These are phyloP conservation scores for Chamaecrista fasciculata DNA, from an alignment of 306 rosid genomes.

Conservation along the genomic window DNA sequence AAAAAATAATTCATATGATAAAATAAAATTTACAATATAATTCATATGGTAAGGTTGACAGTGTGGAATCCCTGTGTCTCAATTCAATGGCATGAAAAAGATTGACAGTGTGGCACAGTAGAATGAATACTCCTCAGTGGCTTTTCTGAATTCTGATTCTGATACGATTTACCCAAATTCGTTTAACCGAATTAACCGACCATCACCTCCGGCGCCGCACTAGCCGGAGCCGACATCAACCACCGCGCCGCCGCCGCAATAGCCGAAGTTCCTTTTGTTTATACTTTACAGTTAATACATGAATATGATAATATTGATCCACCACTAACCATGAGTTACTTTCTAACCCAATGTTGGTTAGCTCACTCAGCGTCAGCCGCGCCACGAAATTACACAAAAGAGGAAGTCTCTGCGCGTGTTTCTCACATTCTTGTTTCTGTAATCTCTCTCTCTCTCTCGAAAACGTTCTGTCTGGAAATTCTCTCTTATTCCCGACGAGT, in stretches of 20 bases:
- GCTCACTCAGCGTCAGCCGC: conserved; percentile 39
- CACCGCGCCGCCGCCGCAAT: not conserved
- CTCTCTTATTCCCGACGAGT: conserved; percentile 30
- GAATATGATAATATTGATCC: no score
- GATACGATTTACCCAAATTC: not conserved
- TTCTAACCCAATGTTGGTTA: conserved; percentile 36
- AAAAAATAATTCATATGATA: no score
- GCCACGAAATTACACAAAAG: conserved; percentile 17
- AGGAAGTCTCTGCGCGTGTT: conserved; percentile 26
- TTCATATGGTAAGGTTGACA: no score
- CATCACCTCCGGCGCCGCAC: not conserved
- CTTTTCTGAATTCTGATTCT: not conserved
- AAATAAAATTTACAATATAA: no score
- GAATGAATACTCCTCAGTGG: not conserved
- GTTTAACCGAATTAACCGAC: conserved; percentile 37
- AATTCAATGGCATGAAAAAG: no score
- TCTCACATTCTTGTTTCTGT: not conserved
- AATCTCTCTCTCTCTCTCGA: not conserved
- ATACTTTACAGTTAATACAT: not conserved
- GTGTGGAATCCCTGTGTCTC: no score
- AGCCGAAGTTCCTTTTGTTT: not conserved
- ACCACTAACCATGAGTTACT: conserved; percentile 9
- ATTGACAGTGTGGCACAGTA: not conserved
- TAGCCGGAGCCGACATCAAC: not conserved
- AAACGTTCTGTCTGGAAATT: not conserved